Evolutionary conservation across 2,329 filamentous ascomycete species (phyloP), one percentile per base, ranked within the genome.

Genomic region (Ascochyta clinopodiicola): DNA sequence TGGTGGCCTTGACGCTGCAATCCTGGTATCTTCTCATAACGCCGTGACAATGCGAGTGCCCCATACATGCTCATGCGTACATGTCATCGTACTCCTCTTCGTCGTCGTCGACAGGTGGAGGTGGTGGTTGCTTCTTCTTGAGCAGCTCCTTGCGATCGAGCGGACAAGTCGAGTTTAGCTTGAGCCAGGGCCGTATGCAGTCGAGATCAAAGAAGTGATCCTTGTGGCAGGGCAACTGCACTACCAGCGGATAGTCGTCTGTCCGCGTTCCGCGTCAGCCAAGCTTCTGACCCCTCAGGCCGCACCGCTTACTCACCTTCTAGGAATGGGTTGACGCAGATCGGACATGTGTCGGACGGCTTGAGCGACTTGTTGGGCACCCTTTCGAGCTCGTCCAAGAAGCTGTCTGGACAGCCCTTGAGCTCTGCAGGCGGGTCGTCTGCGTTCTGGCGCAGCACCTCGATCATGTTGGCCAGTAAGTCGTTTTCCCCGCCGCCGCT

Each of bases 171-270:
- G 84, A 83, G 59, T 86, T 84, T 51, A 88, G 76, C 61, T 86
- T 82, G 59, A 88, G 72, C 86, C 86, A 88, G 0, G 86, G 86
- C 54, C 81, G 75, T 57, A 88, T 84, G 71, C 86, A 88, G 64
- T 88, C 86, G 24, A 88, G 71, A 73, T 88, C 86, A 71, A 88
- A 88, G 19, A 84, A 66, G 69, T 88, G 86, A 34, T 81, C 81
- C 15, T 81, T 77, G 68, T 88, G 84, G 61, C 86, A 88, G 9
- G 86, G 84, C 29, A 88, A 70, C 25, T 81, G 79, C 40, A 88
- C 85, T 32, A 88, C 83, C 17, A 88, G 80, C n/a, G 86, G 86
- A 62, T 87, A 86, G 39, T 81, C 61, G 61, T 87, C 79, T 80
- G 57, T 53, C 38, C 47, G 55, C 15, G 38, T 5, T 45, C 38